Evolutionary conservation across 1,284 basidiomycete species (phyloP), one percentile per base, ranked within the genome.

Genomic region (Ceratobasidium sp.): DNA sequence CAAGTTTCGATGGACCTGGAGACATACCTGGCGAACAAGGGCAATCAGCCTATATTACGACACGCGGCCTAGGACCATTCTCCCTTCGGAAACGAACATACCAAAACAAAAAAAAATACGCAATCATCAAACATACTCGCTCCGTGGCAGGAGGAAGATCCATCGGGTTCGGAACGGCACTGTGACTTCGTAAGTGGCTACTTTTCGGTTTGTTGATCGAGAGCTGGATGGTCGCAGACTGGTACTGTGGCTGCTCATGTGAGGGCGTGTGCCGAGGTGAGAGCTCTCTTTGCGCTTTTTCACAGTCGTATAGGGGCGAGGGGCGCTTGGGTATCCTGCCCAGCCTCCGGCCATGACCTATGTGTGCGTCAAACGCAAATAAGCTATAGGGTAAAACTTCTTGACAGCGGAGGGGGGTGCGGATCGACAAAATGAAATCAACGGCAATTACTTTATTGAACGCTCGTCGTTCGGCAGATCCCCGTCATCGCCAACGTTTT

Each of bases 381-480:
- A 61, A 46, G 40, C 60, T 61, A 61, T 25, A n/a, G 60, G 42
- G 60, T 61, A 61, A 46, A 61, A 48, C 60, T 23, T 4, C 12
- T 9, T 30, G 51, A 30, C 25, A 54, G n/a, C 25, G 40, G 42
- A 61, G 42, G 60, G 60, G 42, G 25, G 44, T 18, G 42, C 60
- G 44, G 60, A 46, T 46, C 44, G 60, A 61, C 44, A 33, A 61
- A 46, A 46, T 44, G 44, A 30, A 44, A 61, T 61, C 60, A 61
- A 61, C 60, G 60, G 60, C 60, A 61, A 61, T 48, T 61, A 61
- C 60, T 21, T 23, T 54, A 51, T 44, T n/a, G 28, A 16, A 9
- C 40, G 42, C 28, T 23, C 28, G 25, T 61, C 54, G 33, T 56
- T 56, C 54, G 54, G 54, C 54, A 56, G 54, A 36, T 56, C 54